Evolutionary conservation across 805 yeast species (phyloP), one percentile per base, ranked within the genome.

Genomic region (Saturnispora dispora): DNA sequence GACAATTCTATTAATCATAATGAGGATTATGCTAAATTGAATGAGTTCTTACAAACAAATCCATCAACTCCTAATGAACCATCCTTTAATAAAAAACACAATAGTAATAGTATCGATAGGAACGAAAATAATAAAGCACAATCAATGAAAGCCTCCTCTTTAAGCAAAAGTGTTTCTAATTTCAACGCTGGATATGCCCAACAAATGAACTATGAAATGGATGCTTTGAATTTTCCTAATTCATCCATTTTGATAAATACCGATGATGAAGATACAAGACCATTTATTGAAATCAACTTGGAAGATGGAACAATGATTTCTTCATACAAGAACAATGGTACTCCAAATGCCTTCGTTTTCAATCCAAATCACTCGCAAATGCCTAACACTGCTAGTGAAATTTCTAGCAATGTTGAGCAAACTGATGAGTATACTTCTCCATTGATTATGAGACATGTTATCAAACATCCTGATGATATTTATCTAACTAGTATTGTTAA

Each of bases 361-460:
- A 76, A 76, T 60, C 75, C 75, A 53, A 78, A 75, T 55, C 78
- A 78, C 60, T 64, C 75, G 45, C 70, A 71, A 70, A 69, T 78
- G 58, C 76, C 78, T 6, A 80, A 78, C 59, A 74, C 78, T 6
- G 62, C 77, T 63, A 58, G 75, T 69, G 50, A 57, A 66, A 47
- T 71, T 60, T 63, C 82, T 64, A 39, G 61, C 62, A 63, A 72
- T 66, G 43, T 73, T 60, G 55, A 56, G 28, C 66, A 68, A 48
- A 62, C 62, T 49, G 65, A 64, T 35, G 77, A 72, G 46, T 81
- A 79, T 60, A 74, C 81, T 3, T 74, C 82, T 3, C 86, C 86
- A 6, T 61, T 81, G 52, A 70, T 76, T 11, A 70, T 80, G 52
- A 74, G 83, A 54, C 82, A 81, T 60, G 66, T 79, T 15, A 78